Percentiles rank a stretch among this genome's conserved stretches.
Evolutionary conservation across 2,329 filamentous ascomycete genomes (phyloP).

Genomic region (Penicillium nordicum): DNA sequence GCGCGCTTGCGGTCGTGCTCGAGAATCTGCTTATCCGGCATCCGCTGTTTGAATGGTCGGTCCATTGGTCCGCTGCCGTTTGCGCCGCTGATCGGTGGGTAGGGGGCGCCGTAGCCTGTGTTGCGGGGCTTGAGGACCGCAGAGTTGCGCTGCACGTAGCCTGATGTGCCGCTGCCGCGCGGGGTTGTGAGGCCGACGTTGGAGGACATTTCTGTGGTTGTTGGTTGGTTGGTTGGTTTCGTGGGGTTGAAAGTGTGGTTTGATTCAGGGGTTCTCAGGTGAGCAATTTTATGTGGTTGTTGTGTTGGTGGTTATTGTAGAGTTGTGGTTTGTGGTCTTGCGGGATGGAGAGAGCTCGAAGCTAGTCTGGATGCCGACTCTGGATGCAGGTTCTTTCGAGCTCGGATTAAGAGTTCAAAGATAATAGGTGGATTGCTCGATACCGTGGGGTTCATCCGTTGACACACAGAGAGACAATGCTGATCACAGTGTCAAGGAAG

Average conservation of each 20-base stretch:
- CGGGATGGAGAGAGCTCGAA: not conserved
- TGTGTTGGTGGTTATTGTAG: not conserved
- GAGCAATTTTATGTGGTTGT: not conserved
- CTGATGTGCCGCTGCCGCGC: slow-evolving; percentile 90
- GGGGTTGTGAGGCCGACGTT: slow-evolving; percentile 96
- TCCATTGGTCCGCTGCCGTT: slow-evolving; percentile 54
- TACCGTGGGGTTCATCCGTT: not conserved
- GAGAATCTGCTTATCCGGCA: slow-evolving; percentile 87
- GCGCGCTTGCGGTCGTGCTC: slow-evolving; percentile 90
- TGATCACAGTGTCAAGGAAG: not conserved
- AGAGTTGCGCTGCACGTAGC: slow-evolving; percentile 94
- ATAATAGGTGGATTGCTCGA: not conserved
- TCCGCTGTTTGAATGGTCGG: slow-evolving; percentile 67
- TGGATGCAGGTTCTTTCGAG: not conserved
- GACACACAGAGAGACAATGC: not conserved
- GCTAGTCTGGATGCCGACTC: not conserved
- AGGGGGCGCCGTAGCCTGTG: slow-evolving; percentile 63
- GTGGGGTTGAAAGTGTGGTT: too few relatives aligned
- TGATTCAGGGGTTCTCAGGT: not conserved
- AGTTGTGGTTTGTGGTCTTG: not conserved
- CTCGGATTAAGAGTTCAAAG: not conserved
- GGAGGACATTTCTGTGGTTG: slow-evolving; percentile 68
- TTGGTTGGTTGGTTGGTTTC: not conserved
- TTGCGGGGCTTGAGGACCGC: slow-evolving; percentile 85
- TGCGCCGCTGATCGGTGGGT: slow-evolving; percentile 49